Evolutionary conservation across 2,329 filamentous ascomycete genomes (phyloP), one percentile per base, ranked within the genome.

Genomic region (Aspergillus uvarum): DNA sequence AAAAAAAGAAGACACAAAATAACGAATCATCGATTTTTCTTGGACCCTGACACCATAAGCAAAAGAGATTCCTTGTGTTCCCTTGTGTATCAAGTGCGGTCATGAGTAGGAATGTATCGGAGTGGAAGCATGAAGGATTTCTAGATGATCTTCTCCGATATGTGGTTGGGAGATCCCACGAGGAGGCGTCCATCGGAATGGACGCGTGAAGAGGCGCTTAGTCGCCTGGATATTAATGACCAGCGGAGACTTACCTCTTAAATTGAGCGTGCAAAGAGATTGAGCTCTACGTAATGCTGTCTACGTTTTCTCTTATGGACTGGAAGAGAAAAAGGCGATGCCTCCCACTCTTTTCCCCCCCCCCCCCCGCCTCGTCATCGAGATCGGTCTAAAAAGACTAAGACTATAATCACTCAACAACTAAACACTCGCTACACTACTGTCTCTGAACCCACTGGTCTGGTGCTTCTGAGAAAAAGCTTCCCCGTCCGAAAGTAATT

Each of bases 401-500:
- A 44, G 12, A 44, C 14, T 44, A n/a, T 29, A 44, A 16, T 19
- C 14, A 44, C 38, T 35, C 11, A 35, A 35, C 14, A 44, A 44
- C 38, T 44, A 44, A 44, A 44, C 38, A 44, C 14, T 3, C 16
- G 3, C 38, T 6, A 29, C 42, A 55, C 32, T 35, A 12, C 32
- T 44, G 5, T 19, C 38, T n/a, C 14, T 21, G 42, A 55, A 48
- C 42, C 53, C 53, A 55, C 53, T 47, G 42, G 53, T 55, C 47
- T 55, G 38, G 38, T 44, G 16, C 38, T 44, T 44, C 38, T 44
- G 38, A 44, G 38, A 48, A 47, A 44, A 55, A 55, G 53, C 53
- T 54, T 38, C 47, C 59, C 54, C 54, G 48, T 53, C 31, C 48
- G 38, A 49, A 44, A 52, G 53, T 62, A 64, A 65, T 64, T 65